Base-by-base conservation (phyloP, 768 basidiomycete species). In the Dacryopinax spathularia region DNA sequence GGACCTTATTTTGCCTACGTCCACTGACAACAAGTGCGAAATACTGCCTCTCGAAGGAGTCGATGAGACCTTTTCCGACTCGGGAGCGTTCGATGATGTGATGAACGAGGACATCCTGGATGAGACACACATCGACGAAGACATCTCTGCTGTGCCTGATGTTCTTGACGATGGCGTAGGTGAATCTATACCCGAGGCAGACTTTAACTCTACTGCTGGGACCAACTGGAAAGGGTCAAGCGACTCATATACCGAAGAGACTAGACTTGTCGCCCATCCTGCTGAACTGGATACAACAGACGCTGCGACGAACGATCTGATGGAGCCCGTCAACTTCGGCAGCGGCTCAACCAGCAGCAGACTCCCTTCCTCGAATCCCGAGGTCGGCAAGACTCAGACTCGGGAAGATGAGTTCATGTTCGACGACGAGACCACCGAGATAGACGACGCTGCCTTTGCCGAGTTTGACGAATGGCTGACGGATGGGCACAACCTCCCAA, bases 401-500 rank as follows among this genome's bases (percentile, higher is more conserved):
- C 22, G 16, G 7, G 39, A 18, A 15, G 39, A 18, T 6, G 39
- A 18, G 39, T 41, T 41, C 39, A 18, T 22, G 18, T 7, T 35
- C 2, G 59, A 60, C 34, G 2, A 61, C 29, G 18, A 36, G 34
- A 10, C 3, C 18, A n/a, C 20, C 12, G 48, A 39, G 22, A 25
- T 44, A 18, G 16, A 33, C 18, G 33, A 60, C 6, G 44, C 36
- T 33, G 61, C 62, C 22, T 18, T 62, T 25, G 65, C 44, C 2
- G 65, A 65, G n/a, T 63, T 65, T 25, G 56, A 63, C 13, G 31
- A 27, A 9, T 65, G 65, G 65, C 15, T 63, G 22, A 33, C 35
- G 6, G 43, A 56, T 18, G 56, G 48, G 12, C 27, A 41, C 6
- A 34, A 41, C 39, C 18, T 41, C 7, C n/a, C n/a, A n/a, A n/a